Evolutionary conservation across 1,284 basidiomycete genomes (phyloP), one percentile per base, ranked within the genome.

Genomic region (Malassezia furfur): DNA sequence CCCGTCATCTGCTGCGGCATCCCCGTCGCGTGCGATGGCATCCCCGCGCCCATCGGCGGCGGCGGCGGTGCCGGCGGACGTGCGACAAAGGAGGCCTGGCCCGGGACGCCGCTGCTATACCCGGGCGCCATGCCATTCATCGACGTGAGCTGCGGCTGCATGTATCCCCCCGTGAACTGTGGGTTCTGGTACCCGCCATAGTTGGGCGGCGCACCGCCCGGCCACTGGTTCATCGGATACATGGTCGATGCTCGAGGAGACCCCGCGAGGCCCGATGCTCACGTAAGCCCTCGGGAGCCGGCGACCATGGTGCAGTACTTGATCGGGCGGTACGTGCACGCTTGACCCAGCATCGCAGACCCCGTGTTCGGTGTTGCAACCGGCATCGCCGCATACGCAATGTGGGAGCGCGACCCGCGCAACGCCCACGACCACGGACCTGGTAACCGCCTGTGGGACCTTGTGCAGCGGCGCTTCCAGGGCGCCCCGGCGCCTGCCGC

Each of bases 161-260:
- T 66, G 37, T 59, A 63, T 28, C 61, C 61, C 9, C 65, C 63
- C 17, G 65, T 65, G 60, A 63, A 65, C 43, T 67, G 65, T 14
- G 65, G 61, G 41, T 62, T 53, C 17, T 63, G 57, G 57, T 59
- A 68, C 14, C 56, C 48, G 30, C 50, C 50, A 35, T 58, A 53
- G 21, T 22, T 32, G 25, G 54, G 57, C 52, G 63, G 57, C 52
- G 52, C 56, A 8, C 61, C 59, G 30, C 61, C 59, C 47, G 62
- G 64, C 67, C 67, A 69, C 45, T 66, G 62, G 59, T 63, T 65
- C 57, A 65, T 64, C 56, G 66, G 65, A 50, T 67, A 67, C 62
- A 64, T 69, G 56, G 15, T 51, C 47, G 37, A 17, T 15, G 25
- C 21, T n/a, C 19, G 19, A 31, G 25, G 35, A 15, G 21, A 22